phyloP scores from a whole-genome alignment of 2,329 filamentous ascomycete genomes.

The Aspergillus sergii region DNA sequence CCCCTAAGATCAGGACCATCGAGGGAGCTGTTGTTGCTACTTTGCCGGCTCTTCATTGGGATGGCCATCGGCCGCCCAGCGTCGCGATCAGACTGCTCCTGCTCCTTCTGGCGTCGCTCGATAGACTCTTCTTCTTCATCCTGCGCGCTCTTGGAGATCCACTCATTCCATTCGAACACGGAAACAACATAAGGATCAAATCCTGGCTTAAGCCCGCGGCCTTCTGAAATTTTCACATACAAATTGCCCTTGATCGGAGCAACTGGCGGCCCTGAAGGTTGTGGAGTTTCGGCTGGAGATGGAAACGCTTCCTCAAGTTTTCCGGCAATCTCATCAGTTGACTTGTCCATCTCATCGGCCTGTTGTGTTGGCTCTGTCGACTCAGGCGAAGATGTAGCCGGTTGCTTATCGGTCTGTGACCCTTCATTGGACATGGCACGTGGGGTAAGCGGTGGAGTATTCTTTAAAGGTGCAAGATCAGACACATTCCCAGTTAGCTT shows the following conservation, averaged over 20 bases:
- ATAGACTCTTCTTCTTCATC: slow-evolving; percentile 63
- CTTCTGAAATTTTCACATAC: slow-evolving; percentile 85
- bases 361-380: slow-evolving; percentile 21
- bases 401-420: slow-evolving; percentile 35
- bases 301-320: slow-evolving; percentile 42
- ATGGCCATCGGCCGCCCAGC: slow-evolving; percentile 87
- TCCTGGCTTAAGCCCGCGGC: slow-evolving; percentile 76
- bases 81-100: slow-evolving; percentile 72
- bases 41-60: slow-evolving; percentile 94
- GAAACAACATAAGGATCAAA: slow-evolving; percentile 93
- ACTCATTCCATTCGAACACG: slow-evolving; percentile 94
- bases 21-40: slow-evolving; percentile 84
- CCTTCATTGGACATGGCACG: slow-evolving; percentile 76
- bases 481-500: slow-evolving; percentile 82
- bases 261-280: slow-evolving; percentile 60
- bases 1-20: slow-evolving; percentile 63
- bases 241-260: slow-evolving; percentile 82
- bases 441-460: slow-evolving; percentile 86
- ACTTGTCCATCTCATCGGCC: slow-evolving; percentile 29
- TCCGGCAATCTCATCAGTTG: slow-evolving; percentile 38
- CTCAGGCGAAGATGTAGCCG: slow-evolving; percentile 27
- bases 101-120: slow-evolving; percentile 59
- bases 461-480: slow-evolving; percentile 70
- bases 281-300: slow-evolving; percentile 26
- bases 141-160: slow-evolving; percentile 85